phyloP scores from a whole-genome alignment of 352 stramenopile species.

The Phytopythium oedochilum region DNA sequence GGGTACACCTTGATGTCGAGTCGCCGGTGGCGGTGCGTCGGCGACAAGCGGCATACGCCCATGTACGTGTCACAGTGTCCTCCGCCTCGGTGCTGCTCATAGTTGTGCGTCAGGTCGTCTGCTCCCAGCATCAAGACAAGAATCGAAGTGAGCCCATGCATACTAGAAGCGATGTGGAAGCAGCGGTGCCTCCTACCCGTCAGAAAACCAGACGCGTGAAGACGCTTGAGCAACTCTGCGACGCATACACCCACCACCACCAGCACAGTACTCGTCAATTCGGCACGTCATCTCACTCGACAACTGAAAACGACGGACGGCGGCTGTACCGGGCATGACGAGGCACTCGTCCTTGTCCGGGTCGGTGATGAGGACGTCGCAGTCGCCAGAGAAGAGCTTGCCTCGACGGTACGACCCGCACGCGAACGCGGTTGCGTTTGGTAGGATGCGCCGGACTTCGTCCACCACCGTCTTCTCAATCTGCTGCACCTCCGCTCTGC shows the following conservation, averaged over 20 bases:
- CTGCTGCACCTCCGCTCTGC: constrained; percentile 62
- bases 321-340: constrained; percentile 60
- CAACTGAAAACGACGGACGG: no score
- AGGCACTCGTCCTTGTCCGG: constrained; percentile 58
- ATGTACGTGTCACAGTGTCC: constrained; percentile 80
- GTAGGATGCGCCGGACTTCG: constrained; percentile 56
- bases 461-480: constrained; percentile 76
- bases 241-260: no score
- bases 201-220: constrained; percentile 63
- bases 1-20: constrained; percentile 89
- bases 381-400: constrained; percentile 63
- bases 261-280: background rate
- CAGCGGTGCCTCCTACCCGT: constrained; percentile 22
- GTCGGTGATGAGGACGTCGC: constrained; percentile 78
- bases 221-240: constrained; percentile 43
- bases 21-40: constrained; percentile 40
- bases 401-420: constrained; percentile 82
- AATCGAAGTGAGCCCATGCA: no score
- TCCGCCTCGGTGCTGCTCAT: constrained; percentile 39
- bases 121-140: background rate
- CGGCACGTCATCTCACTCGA: no score
- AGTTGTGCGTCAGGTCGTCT: constrained; percentile 70
- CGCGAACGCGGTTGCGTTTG: constrained; percentile 50
- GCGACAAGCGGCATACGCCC: constrained; percentile 66
- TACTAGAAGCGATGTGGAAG: no score